Evolutionary conservation across 306 rosid genomes (phyloP).

Genomic region (Gleditsia sinensis): DNA sequence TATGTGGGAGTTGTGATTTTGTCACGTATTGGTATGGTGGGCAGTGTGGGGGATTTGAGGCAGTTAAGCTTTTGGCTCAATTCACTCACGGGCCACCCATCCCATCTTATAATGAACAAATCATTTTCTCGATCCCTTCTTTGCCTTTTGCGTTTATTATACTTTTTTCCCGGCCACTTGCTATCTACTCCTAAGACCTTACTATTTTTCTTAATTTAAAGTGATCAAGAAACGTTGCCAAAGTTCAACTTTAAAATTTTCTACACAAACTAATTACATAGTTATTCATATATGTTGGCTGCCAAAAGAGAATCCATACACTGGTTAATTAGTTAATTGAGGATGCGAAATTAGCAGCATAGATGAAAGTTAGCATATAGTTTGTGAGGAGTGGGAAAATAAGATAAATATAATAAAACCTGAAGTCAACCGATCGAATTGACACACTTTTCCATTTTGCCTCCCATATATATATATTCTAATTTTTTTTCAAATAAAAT

Average conservation of each 20-base stretch:
- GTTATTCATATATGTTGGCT: too few species aligned
- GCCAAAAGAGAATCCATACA: too few species aligned
- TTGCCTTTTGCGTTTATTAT: background rate
- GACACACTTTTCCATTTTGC: background rate
- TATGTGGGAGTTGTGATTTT: slow-evolving; percentile 44
- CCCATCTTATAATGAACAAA: slow-evolving; percentile 26
- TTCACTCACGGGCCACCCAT: slow-evolving; percentile 31
- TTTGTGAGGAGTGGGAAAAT: too few species aligned
- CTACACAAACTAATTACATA: too few species aligned
- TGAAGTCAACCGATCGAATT: background rate
- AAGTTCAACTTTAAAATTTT: too few species aligned
- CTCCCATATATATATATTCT: too few species aligned
- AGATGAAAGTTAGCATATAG: too few species aligned
- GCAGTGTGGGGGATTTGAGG: slow-evolving; percentile 30
- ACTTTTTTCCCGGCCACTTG: background rate
- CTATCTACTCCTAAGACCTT: too few species aligned
- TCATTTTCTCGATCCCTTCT: slow-evolving; percentile 6
- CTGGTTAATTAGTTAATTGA: too few species aligned
- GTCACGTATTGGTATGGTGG: slow-evolving; percentile 32
- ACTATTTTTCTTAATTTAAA: too few species aligned
- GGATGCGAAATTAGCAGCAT: too few species aligned
- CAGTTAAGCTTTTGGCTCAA: slow-evolving; percentile 33
- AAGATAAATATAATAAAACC: background rate
- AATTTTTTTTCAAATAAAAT: background rate
- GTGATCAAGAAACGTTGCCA: too few species aligned